Conservation (phyloP, 345 rosid genomes). For the Melaleuca quinquenervia region DNA sequence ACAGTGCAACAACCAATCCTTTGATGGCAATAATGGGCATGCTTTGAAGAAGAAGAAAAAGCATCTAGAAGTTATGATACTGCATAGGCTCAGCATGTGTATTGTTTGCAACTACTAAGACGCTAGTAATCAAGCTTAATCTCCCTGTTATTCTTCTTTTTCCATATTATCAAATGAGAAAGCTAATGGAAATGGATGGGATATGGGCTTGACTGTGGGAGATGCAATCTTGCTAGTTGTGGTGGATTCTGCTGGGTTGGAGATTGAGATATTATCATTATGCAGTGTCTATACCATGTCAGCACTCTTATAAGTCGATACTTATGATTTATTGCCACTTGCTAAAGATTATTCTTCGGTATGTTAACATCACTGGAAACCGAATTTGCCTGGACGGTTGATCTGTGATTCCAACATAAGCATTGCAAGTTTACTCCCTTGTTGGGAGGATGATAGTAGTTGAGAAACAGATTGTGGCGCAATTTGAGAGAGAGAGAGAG, state of each 20-base stretch:
- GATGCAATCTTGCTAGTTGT: background rate
- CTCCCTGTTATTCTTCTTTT: background rate
- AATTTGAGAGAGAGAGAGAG: background rate
- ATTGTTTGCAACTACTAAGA: background rate
- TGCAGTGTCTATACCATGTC: background rate
- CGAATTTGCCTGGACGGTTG: background rate
- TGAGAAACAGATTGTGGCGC: background rate
- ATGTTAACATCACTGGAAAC: background rate
- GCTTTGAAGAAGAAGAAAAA: background rate
- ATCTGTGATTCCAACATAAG: background rate
- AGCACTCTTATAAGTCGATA: background rate
- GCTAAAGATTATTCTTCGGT: background rate
- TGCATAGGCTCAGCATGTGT: background rate
- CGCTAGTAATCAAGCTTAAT: background rate
- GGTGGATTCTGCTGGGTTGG: background rate
- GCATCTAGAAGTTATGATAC: background rate
- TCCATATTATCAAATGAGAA: background rate
- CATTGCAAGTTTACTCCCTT: background rate
- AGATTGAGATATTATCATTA: background rate
- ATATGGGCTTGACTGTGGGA: background rate
- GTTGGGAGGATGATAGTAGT: background rate
- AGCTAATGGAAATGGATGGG: background rate
- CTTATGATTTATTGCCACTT: background rate
- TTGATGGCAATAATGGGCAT: background rate
- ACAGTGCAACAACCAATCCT: background rate